A percentile compares a stretch with the other conserved stretches of the same genome.
phyloP scores from a whole-genome alignment of 2,329 filamentous ascomycete species.

The Neopestalotiopsis sp. region DNA sequence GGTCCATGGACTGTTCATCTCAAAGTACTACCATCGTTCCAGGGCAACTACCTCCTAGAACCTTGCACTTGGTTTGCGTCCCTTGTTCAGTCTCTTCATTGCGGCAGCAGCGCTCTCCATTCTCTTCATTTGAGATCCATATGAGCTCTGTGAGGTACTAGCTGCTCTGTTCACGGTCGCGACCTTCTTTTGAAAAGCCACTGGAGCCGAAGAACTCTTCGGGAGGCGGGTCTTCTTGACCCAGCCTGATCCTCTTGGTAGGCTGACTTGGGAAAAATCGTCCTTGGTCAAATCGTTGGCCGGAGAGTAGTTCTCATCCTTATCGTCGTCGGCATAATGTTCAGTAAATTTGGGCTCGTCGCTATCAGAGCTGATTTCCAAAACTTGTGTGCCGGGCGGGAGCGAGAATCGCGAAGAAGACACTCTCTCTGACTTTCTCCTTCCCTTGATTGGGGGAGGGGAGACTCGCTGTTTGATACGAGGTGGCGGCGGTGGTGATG shows the following conservation, averaged over 20 bases:
- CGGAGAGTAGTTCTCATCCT: slow-evolving; percentile 41
- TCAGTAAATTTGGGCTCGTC: slow-evolving; percentile 39
- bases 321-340: slow-evolving; percentile 44
- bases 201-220: slow-evolving; percentile 22
- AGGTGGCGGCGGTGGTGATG: background rate
- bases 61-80: slow-evolving; percentile 7
- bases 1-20: background rate
- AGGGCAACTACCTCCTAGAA: slow-evolving; percentile 12
- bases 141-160: slow-evolving; percentile 12
- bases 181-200: slow-evolving; percentile 7
- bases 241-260: slow-evolving; percentile 27
- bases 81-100: slow-evolving; percentile 14
- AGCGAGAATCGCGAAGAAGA: slow-evolving; percentile 32
- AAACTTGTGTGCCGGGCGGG: slow-evolving; percentile 42
- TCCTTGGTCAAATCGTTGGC: slow-evolving; percentile 41
- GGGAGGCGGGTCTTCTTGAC: slow-evolving; percentile 28
- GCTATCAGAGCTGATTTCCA: slow-evolving; percentile 39
- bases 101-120: slow-evolving; percentile 17
- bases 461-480: slow-evolving; percentile 3
- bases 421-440: slow-evolving; percentile 1
- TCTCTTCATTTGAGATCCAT: background rate
- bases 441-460: slow-evolving; percentile 3
- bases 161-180: background rate
- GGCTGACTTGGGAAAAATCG: slow-evolving; percentile 30
- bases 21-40: background rate